Conservation (phyloP, 2,329 filamentous ascomycete species). For the Davidsoniella australis region DNA sequence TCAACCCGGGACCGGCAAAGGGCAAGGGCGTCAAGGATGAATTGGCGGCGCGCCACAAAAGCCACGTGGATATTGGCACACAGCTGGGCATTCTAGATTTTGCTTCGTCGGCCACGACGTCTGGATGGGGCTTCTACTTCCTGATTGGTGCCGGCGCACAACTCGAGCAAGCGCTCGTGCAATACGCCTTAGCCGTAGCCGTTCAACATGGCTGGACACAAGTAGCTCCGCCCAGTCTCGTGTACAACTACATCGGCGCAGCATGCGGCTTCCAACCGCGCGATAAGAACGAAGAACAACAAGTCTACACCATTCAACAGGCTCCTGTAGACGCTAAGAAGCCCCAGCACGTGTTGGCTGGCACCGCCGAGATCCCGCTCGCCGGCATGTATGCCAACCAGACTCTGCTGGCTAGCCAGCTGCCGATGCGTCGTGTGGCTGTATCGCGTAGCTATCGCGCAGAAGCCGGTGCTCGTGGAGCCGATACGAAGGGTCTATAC, state of each 20-base stretch:
- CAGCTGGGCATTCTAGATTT: slow-evolving; percentile 89
- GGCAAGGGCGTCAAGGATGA: slow-evolving; percentile 16
- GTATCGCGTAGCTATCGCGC: slow-evolving; percentile 88
- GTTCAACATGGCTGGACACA: slow-evolving; percentile 59
- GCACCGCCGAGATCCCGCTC: slow-evolving; percentile 86
- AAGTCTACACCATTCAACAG: slow-evolving; percentile 56
- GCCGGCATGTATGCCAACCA: slow-evolving; percentile 74
- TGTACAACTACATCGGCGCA: slow-evolving; percentile 78
- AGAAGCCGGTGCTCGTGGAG: slow-evolving; percentile 78
- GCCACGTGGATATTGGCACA: slow-evolving; percentile 68
- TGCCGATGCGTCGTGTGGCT: slow-evolving; percentile 68
- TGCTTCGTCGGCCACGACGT: slow-evolving; percentile 57
- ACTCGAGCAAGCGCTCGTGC: slow-evolving; percentile 84
- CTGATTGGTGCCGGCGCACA: slow-evolving; percentile 79
- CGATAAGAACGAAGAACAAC: slow-evolving; percentile 78
- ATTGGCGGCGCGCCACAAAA: slow-evolving; percentile 22
- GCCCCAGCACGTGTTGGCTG: slow-evolving; percentile 60
- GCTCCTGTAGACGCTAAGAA: slow-evolving; percentile 26
- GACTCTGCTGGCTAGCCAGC: slow-evolving; percentile 42
- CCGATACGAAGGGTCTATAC: slow-evolving; percentile 86
- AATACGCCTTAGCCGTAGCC: slow-evolving; percentile 65
- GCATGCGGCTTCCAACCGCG: slow-evolving; percentile 91
- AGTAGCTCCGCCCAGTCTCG: slow-evolving; percentile 72
- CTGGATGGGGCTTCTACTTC: slow-evolving; percentile 97
- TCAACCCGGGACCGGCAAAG: slow-evolving; percentile 45